Percentiles rank a stretch among this genome's conserved stretches.
phyloP scores from a whole-genome alignment of 176 grass and related monocot species.

The barley (Hordeum vulgare) region DNA sequence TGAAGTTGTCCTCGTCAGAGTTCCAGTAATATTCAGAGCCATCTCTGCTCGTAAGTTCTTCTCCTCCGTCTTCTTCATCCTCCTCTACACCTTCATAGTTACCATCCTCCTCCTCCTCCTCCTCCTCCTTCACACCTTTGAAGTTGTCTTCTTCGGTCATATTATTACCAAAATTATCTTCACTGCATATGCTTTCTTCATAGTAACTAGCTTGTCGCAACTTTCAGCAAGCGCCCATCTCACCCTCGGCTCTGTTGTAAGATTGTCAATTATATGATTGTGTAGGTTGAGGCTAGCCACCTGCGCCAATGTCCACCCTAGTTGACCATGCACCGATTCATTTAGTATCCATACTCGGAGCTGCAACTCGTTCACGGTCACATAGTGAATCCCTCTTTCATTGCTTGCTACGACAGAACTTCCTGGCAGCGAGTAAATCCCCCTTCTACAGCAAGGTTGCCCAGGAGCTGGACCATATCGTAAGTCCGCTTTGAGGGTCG shows the following conservation, averaged over 20 bases:
- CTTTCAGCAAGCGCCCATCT: neutral
- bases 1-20: neutral
- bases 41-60: no score
- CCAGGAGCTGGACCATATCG: neutral
- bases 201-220: neutral
- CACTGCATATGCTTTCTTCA: neutral
- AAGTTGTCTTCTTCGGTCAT: neutral
- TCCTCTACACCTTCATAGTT: no score
- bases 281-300: neutral
- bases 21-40: neutral
- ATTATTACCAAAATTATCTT: neutral
- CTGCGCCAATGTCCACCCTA: neutral
- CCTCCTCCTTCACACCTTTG: neutral
- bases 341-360: neutral
- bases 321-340: neutral
- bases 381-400: neutral
- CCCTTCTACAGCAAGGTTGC: neutral
- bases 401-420: neutral
- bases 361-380: neutral
- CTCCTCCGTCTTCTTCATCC: neutral
- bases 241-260: neutral
- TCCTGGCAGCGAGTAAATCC: neutral
- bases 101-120: neutral
- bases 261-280: neutral
- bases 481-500: neutral